Base-by-base conservation (phyloP, 2,329 filamentous ascomycete species). In the Diplodia mutila region DNA sequence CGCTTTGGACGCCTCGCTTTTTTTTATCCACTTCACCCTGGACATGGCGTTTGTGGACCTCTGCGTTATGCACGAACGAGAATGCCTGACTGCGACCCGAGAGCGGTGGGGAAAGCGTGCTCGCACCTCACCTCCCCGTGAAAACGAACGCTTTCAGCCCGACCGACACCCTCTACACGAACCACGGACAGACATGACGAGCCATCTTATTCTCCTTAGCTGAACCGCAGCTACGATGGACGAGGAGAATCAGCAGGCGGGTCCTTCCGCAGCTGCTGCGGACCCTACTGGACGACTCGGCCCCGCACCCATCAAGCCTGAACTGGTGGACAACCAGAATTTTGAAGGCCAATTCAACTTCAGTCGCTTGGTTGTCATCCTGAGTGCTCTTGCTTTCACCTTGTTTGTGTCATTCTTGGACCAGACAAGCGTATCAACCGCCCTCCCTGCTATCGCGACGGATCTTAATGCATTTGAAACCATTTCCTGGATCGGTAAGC, bases 341-440 rank as follows among this genome's bases (percentile, higher is more conserved):
- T 63, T 63, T 29, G 59, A 63, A 14, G 59, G 59, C 27, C 59
- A 63, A 29, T 63, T 51, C 29, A 34, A 34, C 3, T 63, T 63
- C 11, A 11, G 27, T n/a, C 59, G 59, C 2, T 14, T 63, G 27
- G 49, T 63, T 37, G 46, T 63, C 27, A 63, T 63, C 23, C 29
- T 63, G 11, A 63, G 59, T n/a, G 59, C 46, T 18, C 59, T 63
- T 12, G 59, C 59, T 5, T 63, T 63, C 42, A 63, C 59, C 16
- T 51, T 63, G 46, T 63, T 82, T 1, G 72, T 82, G 5, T 76
- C 76, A 1, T 74, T 79, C 2, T 71, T 82, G 3, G 80, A 82
- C 27, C 77, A 74, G 12, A 79, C 78, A 37, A 76, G 82, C 29
- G 77, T 77, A 3, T 78, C 79, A 11, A 83, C 80, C 1, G 80